Conservation (phyloP, 306 rosid genomes). For the Acacia crassicarpa region DNA sequence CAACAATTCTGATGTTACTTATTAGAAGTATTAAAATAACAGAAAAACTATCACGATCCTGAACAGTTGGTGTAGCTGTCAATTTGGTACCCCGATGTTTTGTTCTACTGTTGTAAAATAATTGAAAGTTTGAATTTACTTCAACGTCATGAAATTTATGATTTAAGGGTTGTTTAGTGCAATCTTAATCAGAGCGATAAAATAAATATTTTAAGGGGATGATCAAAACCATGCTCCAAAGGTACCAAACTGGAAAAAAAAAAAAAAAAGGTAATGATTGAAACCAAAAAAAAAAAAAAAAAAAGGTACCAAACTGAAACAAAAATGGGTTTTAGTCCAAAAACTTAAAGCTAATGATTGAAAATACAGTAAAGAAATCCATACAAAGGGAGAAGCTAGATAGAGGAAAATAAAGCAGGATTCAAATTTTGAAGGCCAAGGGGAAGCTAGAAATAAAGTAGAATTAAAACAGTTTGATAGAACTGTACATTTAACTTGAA, state of each 20-base stretch:
- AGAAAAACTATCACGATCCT: neutral
- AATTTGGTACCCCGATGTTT: neutral
- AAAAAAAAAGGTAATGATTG: neutral
- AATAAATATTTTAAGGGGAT: neutral
- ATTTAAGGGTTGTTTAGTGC: neutral
- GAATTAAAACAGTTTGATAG: constrained; percentile 6
- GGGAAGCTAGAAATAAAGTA: neutral
- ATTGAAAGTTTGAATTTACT: neutral
- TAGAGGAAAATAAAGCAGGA: constrained; percentile 3
- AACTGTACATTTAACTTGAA: constrained; percentile 25
- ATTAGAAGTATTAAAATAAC: neutral
- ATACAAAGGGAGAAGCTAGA: neutral
- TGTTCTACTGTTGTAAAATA: neutral
- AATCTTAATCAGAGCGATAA: neutral
- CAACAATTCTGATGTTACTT: neutral
- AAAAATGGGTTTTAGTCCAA: neutral
- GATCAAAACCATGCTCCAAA: neutral
- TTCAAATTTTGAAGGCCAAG: neutral
- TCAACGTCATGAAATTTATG: neutral
- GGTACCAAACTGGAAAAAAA: neutral
- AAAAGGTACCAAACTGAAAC: neutral
- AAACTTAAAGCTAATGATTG: neutral
- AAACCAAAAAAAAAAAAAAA: no score
- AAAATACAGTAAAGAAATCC: neutral
- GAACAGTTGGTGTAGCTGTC: neutral